These are phyloP conservation scores for Bjerkandera adusta DNA, from an alignment of 1,284 basidiomycete species.

Conservation along the genomic window DNA sequence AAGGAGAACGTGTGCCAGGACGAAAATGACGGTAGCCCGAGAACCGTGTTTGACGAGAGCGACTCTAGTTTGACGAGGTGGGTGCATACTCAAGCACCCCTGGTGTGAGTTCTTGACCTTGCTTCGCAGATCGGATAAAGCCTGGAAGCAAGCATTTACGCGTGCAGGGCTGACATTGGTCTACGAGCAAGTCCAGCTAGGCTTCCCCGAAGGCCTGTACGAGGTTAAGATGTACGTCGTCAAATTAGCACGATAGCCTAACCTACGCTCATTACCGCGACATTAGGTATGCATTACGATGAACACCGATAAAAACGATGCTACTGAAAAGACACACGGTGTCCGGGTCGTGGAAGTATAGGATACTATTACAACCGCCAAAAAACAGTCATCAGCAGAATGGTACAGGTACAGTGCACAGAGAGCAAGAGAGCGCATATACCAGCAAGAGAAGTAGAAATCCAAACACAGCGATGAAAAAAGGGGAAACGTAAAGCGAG, in stretches of 20 bases:
- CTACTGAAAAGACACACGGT: neutral
- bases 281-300: slow-evolving; percentile 66
- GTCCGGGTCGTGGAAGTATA: neutral
- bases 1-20: slow-evolving; percentile 90
- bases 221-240: slow-evolving; percentile 76
- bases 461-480: neutral
- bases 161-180: slow-evolving; percentile 68
- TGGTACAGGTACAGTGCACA: slow-evolving; percentile 3
- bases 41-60: slow-evolving; percentile 75
- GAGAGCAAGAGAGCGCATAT: slow-evolving; percentile 1
- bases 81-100: slow-evolving; percentile 19
- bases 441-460: neutral
- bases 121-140: slow-evolving; percentile 70
- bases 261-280: slow-evolving; percentile 6
- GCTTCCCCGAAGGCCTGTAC: slow-evolving; percentile 79
- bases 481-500: too few species aligned
- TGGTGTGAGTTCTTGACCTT: neutral
- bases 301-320: slow-evolving; percentile 2
- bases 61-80: slow-evolving; percentile 89
- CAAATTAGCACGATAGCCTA: too few species aligned
- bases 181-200: slow-evolving; percentile 71
- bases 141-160: slow-evolving; percentile 76
- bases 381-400: neutral
- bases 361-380: too few species aligned
- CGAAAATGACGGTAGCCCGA: slow-evolving; percentile 46